Evolutionary conservation across 2,329 filamentous ascomycete genomes (phyloP).

Genomic region (Juglanconis juglandina): DNA sequence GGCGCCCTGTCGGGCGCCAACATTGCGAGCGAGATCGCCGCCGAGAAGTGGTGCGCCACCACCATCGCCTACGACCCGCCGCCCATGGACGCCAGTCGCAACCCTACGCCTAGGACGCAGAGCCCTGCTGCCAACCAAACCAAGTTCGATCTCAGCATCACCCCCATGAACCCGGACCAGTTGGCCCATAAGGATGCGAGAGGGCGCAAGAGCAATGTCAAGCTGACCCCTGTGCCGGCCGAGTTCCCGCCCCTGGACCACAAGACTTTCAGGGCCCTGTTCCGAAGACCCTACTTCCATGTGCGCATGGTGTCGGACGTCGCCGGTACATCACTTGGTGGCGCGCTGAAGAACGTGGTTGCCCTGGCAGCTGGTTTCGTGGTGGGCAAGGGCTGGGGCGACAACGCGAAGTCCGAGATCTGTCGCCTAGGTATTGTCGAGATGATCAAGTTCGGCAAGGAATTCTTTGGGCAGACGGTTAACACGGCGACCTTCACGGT

Average conservation of each 20-base stretch:
- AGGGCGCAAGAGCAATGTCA: slow-evolving; percentile 64
- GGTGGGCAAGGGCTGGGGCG: slow-evolving; percentile 92
- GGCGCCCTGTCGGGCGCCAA: slow-evolving; percentile 94
- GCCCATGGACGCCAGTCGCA: slow-evolving; percentile 72
- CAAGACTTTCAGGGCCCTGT: slow-evolving; percentile 75
- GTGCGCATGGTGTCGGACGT: slow-evolving; percentile 91
- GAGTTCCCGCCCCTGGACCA: slow-evolving; percentile 89
- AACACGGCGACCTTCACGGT: slow-evolving; percentile 89
- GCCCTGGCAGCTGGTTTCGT: slow-evolving; percentile 93
- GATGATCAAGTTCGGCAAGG: slow-evolving; percentile 93
- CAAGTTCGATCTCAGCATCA: slow-evolving; percentile 49
- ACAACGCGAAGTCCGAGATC: slow-evolving; percentile 97
- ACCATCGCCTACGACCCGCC: slow-evolving; percentile 96
- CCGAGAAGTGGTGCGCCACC: slow-evolving; percentile 95
- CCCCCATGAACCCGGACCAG: slow-evolving; percentile 39
- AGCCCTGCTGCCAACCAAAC: slow-evolving; percentile 40
- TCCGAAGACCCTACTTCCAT: slow-evolving; percentile 97
- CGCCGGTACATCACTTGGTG: slow-evolving; percentile 91
- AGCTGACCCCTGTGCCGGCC: slow-evolving; percentile 70
- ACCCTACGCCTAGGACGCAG: slow-evolving; percentile 56
- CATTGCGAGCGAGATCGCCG: slow-evolving; percentile 90
- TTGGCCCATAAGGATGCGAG: slow-evolving; percentile 64
- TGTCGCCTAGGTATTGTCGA: slow-evolving; percentile 95
- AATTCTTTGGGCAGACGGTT: slow-evolving; percentile 84
- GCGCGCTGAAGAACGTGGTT: slow-evolving; percentile 95